A percentile compares a stretch with the other conserved stretches of the same genome.
Evolutionary conservation across 2,329 filamentous ascomycete genomes (phyloP).

Genomic region (Cadophora sp.): DNA sequence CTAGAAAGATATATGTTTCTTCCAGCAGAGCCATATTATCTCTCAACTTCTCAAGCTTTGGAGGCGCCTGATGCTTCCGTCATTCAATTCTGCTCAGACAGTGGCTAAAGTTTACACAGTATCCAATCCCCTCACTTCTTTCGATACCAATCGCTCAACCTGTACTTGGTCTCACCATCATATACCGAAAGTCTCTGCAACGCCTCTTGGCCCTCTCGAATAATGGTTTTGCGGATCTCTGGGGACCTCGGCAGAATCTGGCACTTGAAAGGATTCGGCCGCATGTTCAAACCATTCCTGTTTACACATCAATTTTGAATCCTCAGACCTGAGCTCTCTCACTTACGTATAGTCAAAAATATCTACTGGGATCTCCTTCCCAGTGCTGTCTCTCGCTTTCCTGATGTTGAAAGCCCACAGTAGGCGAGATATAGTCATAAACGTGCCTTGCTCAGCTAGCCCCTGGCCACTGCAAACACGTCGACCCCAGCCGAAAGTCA

Average conservation of each 20-base stretch:
- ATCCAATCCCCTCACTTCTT: neutral
- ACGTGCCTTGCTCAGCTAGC: conserved; percentile 49
- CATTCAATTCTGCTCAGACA: no score
- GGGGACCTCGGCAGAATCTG: conserved; percentile 39
- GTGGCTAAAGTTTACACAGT: no score
- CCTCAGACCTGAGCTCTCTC: conserved; percentile 7
- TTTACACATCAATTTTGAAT: neutral
- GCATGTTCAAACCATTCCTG: conserved; percentile 30
- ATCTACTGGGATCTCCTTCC: conserved; percentile 31
- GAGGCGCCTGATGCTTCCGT: no score
- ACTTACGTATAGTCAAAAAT: conserved; percentile 38
- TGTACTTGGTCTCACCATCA: conserved; percentile 28
- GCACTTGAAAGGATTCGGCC: conserved; percentile 43
- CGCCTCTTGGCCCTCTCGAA: conserved; percentile 27
- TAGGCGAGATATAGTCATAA: conserved; percentile 24
- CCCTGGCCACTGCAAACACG: conserved; percentile 57
- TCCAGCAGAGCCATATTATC: no score
- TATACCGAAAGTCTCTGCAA: conserved; percentile 22
- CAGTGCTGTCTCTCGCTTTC: conserved; percentile 24
- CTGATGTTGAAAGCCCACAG: conserved; percentile 30
- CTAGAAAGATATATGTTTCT: no score
- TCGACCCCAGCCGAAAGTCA: conserved; percentile 58
- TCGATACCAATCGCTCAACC: conserved; percentile 18
- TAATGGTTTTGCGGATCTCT: conserved; percentile 25
- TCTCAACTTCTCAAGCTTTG: no score